Percentiles rank a stretch among this genome's conserved stretches.
Evolutionary conservation across 2,329 filamentous ascomycete species (phyloP).

Genomic region (Nemania sp.): DNA sequence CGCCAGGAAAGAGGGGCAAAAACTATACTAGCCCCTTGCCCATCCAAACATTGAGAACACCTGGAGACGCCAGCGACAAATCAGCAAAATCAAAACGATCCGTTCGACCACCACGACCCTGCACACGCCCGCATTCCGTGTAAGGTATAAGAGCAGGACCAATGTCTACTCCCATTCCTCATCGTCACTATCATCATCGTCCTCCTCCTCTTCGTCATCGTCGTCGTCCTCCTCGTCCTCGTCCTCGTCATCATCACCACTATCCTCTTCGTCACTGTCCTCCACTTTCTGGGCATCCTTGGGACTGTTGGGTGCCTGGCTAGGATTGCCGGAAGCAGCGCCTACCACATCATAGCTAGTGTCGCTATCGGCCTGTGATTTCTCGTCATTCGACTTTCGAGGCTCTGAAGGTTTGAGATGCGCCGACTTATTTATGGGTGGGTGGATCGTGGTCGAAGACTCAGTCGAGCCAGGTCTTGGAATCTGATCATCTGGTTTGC

Average conservation of each 20-base stretch:
- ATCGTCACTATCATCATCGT: slow-evolving; percentile 32
- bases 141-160: not conserved
- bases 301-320: slow-evolving; percentile 73
- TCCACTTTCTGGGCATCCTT: slow-evolving; percentile 62
- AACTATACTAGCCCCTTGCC: slow-evolving; percentile 12
- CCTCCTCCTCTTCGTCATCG: slow-evolving; percentile 30
- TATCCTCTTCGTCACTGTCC: slow-evolving; percentile 52
- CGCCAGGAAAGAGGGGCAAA: slow-evolving; percentile 16
- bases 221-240: slow-evolving; percentile 36
- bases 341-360: slow-evolving; percentile 94
- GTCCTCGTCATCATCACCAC: slow-evolving; percentile 45
- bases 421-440: slow-evolving; percentile 45
- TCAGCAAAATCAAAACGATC: slow-evolving; percentile 15
- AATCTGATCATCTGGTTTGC: slow-evolving; percentile 46
- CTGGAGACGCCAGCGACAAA: slow-evolving; percentile 25
- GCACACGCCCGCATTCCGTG: not conserved
- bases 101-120: slow-evolving; percentile 6
- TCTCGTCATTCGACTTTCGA: slow-evolving; percentile 82
- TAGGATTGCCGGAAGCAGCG: slow-evolving; percentile 73
- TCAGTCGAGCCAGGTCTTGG: slow-evolving; percentile 52
- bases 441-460: slow-evolving; percentile 66
- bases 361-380: slow-evolving; percentile 90
- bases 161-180: slow-evolving; percentile 42
- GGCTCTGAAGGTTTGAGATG: slow-evolving; percentile 67
- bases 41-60: slow-evolving; percentile 27